These are phyloP conservation scores for Populus tomentosa DNA, from an alignment of 441 rosid genomes.

Conservation along the genomic window DNA sequence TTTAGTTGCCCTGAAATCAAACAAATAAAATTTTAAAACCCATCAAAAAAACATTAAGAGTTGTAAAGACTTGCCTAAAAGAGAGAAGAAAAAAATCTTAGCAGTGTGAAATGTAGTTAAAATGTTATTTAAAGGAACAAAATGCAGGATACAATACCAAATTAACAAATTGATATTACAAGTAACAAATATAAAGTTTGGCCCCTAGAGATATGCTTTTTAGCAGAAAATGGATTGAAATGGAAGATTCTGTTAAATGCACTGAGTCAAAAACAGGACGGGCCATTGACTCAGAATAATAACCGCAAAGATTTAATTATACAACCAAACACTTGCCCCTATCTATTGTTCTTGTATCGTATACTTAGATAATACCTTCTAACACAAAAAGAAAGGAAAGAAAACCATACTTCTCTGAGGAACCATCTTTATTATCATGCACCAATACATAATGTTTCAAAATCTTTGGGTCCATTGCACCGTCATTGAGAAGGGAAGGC, in stretches of 20 bases:
- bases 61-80: background rate
- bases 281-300: background rate
- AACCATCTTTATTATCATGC: constrained; percentile 88
- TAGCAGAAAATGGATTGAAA: background rate
- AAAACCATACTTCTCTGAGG: constrained; percentile 64
- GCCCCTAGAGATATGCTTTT: background rate
- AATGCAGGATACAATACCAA: background rate
- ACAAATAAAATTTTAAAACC: constrained; percentile 1
- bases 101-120: background rate
- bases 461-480: constrained; percentile 94
- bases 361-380: constrained; percentile 5
- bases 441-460: constrained; percentile 82
- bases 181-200: background rate
- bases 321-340: background rate
- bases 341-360: background rate
- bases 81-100: background rate
- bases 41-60: background rate
- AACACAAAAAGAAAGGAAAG: constrained; percentile 20
- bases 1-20: constrained; percentile 66
- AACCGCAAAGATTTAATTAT: background rate
- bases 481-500: constrained; percentile 86
- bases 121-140: background rate
- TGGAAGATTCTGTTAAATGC: background rate
- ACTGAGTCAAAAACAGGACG: background rate
- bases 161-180: background rate